Base-by-base conservation (phyloP, 257 asterid genomes). In the Fraxinus anomala region DNA sequence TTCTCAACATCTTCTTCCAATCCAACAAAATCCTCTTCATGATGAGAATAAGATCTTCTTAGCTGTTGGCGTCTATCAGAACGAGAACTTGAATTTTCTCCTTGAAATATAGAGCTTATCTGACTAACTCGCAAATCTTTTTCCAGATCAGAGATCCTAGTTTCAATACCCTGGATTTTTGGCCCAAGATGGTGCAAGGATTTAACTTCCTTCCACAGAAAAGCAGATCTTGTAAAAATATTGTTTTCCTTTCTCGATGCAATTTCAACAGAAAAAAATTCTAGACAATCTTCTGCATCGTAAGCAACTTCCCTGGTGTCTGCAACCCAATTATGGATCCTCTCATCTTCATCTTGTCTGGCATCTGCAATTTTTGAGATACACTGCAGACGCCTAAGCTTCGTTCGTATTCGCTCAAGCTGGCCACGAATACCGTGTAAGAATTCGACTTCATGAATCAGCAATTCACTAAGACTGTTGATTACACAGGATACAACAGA, bases 301-400 rank as follows among this genome's bases (percentile, higher is more conserved):
- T 84, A 85, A 5, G 86, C 85, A 19, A 83, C 84, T 80, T 86
- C 89, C 33, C 88, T 63, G 0, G 89, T 85, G 39, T 89, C 92
- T n/a, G 72, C 85, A 56, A 89, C 73, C 87, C 92, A 89, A 36
- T 79, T 81, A 4, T 84, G 82, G 81, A 86, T 77, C 2, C 79
- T 86, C 73, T 79, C 87, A 19, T 82, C 85, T 13, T 71, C 79
- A 36, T 84, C 85, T 72, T 87, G 87, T 12, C 81, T 76, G 51
- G 86, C 84, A 49, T 87, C 92, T 26, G 90, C 91, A 73, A 84
- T 86, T 59, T 85, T 84, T 39, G 85, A 31, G 69, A 89, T 85
- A 83, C 90, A 77, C 65, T 75, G 80, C 76, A 89, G 40, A 39
- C 88, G 82, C 14, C 87, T 34, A 30, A 89, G 84, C 61, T 88